A percentile compares a stretch with the other conserved stretches of the same genome.
Conservation (phyloP, 495 filamentous ascomycete genomes). For the Immersiella caudata region DNA sequence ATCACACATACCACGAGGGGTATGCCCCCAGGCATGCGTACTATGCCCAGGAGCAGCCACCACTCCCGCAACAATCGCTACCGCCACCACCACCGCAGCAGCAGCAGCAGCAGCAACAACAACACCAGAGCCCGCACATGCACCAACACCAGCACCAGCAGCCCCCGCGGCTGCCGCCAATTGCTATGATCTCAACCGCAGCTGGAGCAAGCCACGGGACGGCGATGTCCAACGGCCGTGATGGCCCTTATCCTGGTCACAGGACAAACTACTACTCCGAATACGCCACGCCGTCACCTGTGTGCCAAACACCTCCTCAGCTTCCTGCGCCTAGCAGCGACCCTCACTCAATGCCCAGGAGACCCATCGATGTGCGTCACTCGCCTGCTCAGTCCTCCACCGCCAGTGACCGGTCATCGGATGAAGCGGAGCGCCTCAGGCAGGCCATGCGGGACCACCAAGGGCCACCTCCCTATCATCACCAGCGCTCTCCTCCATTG, state of each 20-base stretch:
- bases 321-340: slow-evolving; percentile 41
- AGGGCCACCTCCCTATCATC: slow-evolving; percentile 19
- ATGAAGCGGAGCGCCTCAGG: slow-evolving; percentile 35
- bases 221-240: slow-evolving; percentile 31
- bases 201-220: slow-evolving; percentile 27
- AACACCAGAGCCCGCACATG: no score
- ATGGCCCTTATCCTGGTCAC: slow-evolving; percentile 30
- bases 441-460: slow-evolving; percentile 33
- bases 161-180: slow-evolving; percentile 34
- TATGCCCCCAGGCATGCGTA: slow-evolving; percentile 45
- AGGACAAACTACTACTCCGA: slow-evolving; percentile 34
- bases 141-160: slow-evolving; percentile 23
- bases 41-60: slow-evolving; percentile 44
- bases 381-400: slow-evolving; percentile 43
- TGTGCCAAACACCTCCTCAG: slow-evolving; percentile 42
- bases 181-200: slow-evolving; percentile 36
- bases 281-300: slow-evolving; percentile 43
- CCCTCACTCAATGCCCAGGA: slow-evolving; percentile 35
- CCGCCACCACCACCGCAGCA: slow-evolving; percentile 22
- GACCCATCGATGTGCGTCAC: slow-evolving; percentile 37
- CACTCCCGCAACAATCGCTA: slow-evolving; percentile 15
- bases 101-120: slow-evolving; percentile 17
- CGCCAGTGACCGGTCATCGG: slow-evolving; percentile 40
- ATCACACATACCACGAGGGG: slow-evolving; percentile 45
- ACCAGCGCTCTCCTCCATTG: slow-evolving; percentile 30